phyloP scores from a whole-genome alignment of 345 rosid genomes.

The Luvunga scandens region DNA sequence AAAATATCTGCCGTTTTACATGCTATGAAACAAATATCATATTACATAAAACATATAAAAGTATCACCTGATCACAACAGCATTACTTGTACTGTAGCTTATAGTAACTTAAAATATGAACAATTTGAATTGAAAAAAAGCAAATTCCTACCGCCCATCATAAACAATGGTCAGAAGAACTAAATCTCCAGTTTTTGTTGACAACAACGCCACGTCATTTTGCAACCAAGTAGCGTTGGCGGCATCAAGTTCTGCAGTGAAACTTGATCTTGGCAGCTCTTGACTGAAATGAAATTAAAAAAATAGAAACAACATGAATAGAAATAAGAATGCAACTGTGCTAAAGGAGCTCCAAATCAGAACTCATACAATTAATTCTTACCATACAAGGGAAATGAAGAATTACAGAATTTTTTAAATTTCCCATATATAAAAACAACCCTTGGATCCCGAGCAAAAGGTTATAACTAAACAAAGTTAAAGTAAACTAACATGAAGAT shows the following conservation, averaged over 20 bases:
- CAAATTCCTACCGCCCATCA: slow-evolving; percentile 73
- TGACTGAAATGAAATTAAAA: slow-evolving; percentile 54
- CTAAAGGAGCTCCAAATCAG: neutral
- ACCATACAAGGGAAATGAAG: neutral
- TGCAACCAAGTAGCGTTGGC: slow-evolving; percentile 83
- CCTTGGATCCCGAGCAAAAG: neutral
- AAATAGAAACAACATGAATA: neutral
- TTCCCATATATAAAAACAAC: neutral
- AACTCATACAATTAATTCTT: neutral
- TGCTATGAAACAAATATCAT: neutral
- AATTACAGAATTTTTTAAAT: neutral
- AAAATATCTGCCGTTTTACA: neutral
- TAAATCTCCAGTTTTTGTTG: slow-evolving; percentile 87
- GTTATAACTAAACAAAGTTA: neutral
- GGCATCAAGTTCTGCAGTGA: slow-evolving; percentile 93
- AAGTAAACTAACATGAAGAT: neutral
- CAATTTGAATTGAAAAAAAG: neutral
- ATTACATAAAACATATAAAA: neutral
- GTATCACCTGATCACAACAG: slow-evolving; percentile 7
- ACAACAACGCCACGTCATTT: slow-evolving; percentile 80
- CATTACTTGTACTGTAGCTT: neutral
- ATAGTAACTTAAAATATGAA: neutral
- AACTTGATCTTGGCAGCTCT: slow-evolving; percentile 84
- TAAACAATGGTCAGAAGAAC: slow-evolving; percentile 83
- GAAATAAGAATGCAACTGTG: neutral